Conservation (phyloP, 1,139 yeast genomes). For the Blastobotrys ciferrii region DNA sequence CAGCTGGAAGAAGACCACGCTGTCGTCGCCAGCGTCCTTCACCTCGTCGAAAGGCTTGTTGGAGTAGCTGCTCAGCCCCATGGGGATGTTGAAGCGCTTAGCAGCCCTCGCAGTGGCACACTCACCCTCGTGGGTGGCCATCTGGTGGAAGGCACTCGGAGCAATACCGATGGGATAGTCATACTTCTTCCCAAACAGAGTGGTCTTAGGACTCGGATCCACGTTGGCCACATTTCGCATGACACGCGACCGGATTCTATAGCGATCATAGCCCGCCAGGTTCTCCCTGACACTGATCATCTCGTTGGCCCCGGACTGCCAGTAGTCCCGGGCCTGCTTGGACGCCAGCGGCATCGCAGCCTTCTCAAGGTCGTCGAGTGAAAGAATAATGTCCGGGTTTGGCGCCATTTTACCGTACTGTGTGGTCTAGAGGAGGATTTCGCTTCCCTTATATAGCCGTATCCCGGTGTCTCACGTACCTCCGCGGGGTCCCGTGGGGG, state of each 20-base stretch:
- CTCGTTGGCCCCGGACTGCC: constrained; percentile 41
- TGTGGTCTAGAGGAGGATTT: no score
- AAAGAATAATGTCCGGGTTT: constrained; percentile 21
- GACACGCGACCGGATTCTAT: constrained; percentile 45
- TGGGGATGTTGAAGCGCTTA: constrained; percentile 32
- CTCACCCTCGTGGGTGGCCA: constrained; percentile 67
- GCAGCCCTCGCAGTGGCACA: constrained; percentile 41
- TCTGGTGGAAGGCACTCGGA: constrained; percentile 63
- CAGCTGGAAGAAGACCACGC: constrained; percentile 41
- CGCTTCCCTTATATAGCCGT: no score
- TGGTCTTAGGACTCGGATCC: constrained; percentile 38
- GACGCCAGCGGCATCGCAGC: constrained; percentile 30
- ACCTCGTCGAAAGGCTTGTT: constrained; percentile 36
- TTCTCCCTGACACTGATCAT: constrained; percentile 37
- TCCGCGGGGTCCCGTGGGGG: no score
- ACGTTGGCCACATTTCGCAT: constrained; percentile 43
- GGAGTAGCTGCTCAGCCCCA: constrained; percentile 39
- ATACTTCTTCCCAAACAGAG: constrained; percentile 43
- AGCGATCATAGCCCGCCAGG: constrained; percentile 32
- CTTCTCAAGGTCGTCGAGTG: constrained; percentile 29
- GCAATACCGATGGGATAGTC: constrained; percentile 61
- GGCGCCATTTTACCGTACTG: constrained; percentile 14
- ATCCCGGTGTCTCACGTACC: no score
- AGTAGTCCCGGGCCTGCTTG: constrained; percentile 37
- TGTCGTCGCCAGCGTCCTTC: constrained; percentile 33